Evolutionary conservation across 2,329 filamentous ascomycete genomes (phyloP).

Genomic region (Fusarium secorum): DNA sequence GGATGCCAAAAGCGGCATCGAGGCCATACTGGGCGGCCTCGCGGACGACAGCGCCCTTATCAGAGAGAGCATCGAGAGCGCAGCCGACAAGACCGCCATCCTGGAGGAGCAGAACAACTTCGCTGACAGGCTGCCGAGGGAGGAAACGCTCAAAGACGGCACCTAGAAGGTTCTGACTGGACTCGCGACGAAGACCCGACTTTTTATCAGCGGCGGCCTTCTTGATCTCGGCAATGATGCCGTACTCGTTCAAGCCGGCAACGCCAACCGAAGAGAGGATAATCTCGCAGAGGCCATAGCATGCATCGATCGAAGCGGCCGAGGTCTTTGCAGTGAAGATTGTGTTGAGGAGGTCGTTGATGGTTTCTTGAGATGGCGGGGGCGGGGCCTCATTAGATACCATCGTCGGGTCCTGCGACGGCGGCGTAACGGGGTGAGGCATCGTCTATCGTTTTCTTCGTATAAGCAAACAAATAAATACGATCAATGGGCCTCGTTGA

Average conservation of each 20-base stretch:
- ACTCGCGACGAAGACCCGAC: constrained; percentile 82
- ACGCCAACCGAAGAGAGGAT: constrained; percentile 63
- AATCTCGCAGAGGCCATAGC: constrained; percentile 67
- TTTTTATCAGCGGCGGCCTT: constrained; percentile 94
- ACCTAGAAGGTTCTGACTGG: constrained; percentile 92
- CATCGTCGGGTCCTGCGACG: constrained; percentile 48
- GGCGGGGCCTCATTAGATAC: constrained; percentile 58
- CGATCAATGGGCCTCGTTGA: constrained; percentile 31
- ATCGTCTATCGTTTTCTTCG: constrained; percentile 44
- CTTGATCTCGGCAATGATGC: constrained; percentile 63
- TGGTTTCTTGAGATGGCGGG: constrained; percentile 71
- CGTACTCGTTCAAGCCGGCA: constrained; percentile 61
- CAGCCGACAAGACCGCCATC: constrained; percentile 76
- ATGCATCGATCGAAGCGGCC: constrained; percentile 70
- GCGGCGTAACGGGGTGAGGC: constrained; percentile 60
- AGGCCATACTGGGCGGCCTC: constrained; percentile 95
- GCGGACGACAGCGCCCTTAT: constrained; percentile 88
- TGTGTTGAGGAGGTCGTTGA: constrained; percentile 69
- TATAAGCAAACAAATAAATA: constrained; percentile 1
- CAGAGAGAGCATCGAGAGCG: constrained; percentile 84
- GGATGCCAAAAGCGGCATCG: constrained; percentile 81
- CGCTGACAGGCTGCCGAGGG: constrained; percentile 76
- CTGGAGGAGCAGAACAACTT: constrained; percentile 83
- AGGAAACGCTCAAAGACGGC: constrained; percentile 93
- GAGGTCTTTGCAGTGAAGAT: constrained; percentile 76